phyloP scores from a whole-genome alignment of 768 basidiomycete species.

The Kwoniella dejecticola region DNA sequence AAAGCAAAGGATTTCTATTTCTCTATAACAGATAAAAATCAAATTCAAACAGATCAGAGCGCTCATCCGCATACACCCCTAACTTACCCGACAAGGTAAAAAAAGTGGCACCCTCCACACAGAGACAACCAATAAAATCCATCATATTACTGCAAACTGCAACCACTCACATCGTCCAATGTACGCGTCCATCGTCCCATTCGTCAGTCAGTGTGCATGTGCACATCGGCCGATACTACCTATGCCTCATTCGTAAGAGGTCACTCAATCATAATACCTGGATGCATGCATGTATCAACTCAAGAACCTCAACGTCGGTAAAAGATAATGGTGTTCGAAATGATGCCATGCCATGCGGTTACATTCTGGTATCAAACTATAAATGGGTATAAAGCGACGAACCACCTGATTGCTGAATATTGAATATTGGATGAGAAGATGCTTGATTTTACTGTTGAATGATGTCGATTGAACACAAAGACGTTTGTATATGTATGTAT shows the following conservation, averaged over 20 bases:
- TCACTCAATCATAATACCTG: too few relatives aligned
- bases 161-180: not conserved
- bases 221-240: not conserved
- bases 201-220: not conserved
- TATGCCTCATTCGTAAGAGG: too few relatives aligned
- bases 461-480: not conserved
- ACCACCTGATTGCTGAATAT: not conserved
- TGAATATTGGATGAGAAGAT: not conserved
- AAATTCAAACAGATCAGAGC: conserved; percentile 1
- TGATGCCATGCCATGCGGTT: too few relatives aligned
- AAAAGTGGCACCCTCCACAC: not conserved
- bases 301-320: too few relatives aligned
- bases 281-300: too few relatives aligned
- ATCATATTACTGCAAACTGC: not conserved
- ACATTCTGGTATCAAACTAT: too few relatives aligned
- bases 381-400: not conserved
- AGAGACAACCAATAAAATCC: not conserved
- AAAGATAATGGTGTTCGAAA: too few relatives aligned
- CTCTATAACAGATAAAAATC: not conserved
- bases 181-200: too few relatives aligned
- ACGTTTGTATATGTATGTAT: too few relatives aligned
- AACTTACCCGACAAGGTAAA: not conserved
- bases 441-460: too few relatives aligned
- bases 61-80: not conserved
- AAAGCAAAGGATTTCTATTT: conserved; percentile 2